Conservation (phyloP, 176 grass and related monocot genomes). For the Tillandsia fasciculata region DNA sequence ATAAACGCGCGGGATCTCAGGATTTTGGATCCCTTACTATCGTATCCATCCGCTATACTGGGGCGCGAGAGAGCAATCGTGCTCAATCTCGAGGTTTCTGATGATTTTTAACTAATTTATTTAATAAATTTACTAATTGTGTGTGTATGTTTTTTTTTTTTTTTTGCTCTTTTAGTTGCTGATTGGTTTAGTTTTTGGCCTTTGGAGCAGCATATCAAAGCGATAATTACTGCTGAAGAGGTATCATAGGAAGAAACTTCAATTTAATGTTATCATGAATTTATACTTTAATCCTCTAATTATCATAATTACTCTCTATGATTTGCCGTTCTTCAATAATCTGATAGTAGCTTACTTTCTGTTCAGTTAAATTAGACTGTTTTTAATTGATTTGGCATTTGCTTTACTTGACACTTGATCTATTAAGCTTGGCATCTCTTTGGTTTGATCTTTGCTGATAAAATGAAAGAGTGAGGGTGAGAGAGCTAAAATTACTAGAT, state of each 20-base stretch:
- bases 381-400: too few species aligned
- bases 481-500: neutral
- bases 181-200: neutral
- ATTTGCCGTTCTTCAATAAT: neutral
- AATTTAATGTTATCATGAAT: neutral
- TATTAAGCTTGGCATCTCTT: neutral
- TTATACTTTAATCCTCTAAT: neutral
- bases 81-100: conserved; percentile 91
- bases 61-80: conserved; percentile 92
- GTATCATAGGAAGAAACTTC: conserved; percentile 18
- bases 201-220: conserved; percentile 88
- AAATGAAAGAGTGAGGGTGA: neutral
- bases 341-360: neutral
- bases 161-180: neutral
- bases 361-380: too few species aligned
- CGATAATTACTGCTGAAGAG: conserved; percentile 95
- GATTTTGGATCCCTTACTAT: conserved; percentile 91
- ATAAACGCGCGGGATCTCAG: conserved; percentile 92
- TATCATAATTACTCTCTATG: too few species aligned
- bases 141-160: neutral
- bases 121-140: conserved; percentile 19
- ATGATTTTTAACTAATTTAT: conserved; percentile 11
- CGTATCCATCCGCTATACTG: conserved; percentile 93
- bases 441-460: neutral
- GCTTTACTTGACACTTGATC: too few species aligned